phyloP scores from a whole-genome alignment of 257 asterid species.

The Nicotiana otophora region DNA sequence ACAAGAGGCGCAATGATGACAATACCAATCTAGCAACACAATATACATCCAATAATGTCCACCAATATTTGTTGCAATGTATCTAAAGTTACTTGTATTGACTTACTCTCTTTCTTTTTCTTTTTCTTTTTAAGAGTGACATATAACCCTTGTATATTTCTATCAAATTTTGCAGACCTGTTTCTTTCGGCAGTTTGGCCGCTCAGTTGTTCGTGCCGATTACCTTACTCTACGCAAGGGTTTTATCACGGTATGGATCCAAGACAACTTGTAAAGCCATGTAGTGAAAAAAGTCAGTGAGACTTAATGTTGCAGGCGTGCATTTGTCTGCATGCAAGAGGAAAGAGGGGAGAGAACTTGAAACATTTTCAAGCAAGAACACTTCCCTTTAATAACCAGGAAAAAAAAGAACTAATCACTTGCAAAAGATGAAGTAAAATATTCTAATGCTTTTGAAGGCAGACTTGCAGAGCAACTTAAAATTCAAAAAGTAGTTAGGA shows the following conservation, averaged over 20 bases:
- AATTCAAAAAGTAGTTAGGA: neutral
- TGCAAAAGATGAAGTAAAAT: neutral
- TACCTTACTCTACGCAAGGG: slow-evolving; percentile 97
- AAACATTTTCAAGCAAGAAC: neutral
- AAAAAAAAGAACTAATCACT: neutral
- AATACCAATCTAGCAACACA: neutral
- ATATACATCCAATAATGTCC: neutral
- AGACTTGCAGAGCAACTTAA: neutral
- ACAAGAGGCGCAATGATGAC: neutral
- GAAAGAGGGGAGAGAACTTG: neutral
- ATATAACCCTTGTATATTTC: neutral
- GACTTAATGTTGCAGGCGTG: neutral
- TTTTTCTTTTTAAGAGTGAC: neutral
- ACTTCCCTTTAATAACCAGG: neutral
- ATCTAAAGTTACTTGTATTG: neutral
- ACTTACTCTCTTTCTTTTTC: neutral
- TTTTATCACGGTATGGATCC: slow-evolving; percentile 61
- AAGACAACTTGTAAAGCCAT: neutral
- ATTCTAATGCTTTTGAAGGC: neutral
- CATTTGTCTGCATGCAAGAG: neutral
- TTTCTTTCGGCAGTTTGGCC: slow-evolving; percentile 93
- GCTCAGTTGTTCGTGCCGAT: slow-evolving; percentile 90
- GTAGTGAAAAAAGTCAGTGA: neutral
- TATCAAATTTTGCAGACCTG: slow-evolving; percentile 62
- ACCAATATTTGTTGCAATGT: neutral